Percentiles rank a stretch among this genome's conserved stretches.
Conservation (phyloP, 345 rosid genomes). For the Hibiscus tridactylites region DNA sequence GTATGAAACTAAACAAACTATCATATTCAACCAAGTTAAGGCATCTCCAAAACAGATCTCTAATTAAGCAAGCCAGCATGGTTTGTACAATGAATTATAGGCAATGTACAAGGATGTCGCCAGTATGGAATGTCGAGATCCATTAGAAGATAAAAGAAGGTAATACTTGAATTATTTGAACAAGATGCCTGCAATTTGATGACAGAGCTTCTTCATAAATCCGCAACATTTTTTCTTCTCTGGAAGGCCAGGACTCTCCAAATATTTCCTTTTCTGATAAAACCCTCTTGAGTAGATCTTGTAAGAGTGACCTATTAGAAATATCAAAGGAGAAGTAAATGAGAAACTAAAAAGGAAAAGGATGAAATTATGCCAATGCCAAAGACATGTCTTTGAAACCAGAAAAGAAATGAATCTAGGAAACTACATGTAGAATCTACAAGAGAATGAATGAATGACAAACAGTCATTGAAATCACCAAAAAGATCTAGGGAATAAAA, state of each 20-base stretch:
- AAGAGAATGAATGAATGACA: neutral
- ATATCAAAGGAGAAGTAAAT: constrained; percentile 15
- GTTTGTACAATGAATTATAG: neutral
- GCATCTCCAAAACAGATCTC: constrained; percentile 8
- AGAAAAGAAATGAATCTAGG: neutral
- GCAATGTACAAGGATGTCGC: constrained; percentile 14
- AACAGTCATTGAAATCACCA: neutral
- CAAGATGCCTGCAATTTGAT: constrained; percentile 52
- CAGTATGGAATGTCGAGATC: neutral
- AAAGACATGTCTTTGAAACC: neutral
- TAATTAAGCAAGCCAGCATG: constrained; percentile 7
- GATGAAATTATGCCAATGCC: neutral
- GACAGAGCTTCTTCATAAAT: constrained; percentile 72
- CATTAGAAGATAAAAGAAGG: constrained; percentile 10
- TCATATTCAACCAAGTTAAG: neutral
- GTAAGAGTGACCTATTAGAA: constrained; percentile 50
- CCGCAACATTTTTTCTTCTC: constrained; percentile 50
- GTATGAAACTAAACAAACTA: neutral
- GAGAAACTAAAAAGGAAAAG: constrained; percentile 1
- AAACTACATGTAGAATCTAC: neutral
- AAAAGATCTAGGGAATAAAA: neutral
- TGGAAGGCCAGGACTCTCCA: constrained; percentile 48
- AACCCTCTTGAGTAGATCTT: constrained; percentile 64
- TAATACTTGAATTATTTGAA: constrained; percentile 66
- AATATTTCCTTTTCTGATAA: constrained; percentile 49